Percentiles rank a stretch among this genome's conserved stretches.
Conservation (phyloP, 108 stramenopile genomes). For the Hondaea fermentalgiana region DNA sequence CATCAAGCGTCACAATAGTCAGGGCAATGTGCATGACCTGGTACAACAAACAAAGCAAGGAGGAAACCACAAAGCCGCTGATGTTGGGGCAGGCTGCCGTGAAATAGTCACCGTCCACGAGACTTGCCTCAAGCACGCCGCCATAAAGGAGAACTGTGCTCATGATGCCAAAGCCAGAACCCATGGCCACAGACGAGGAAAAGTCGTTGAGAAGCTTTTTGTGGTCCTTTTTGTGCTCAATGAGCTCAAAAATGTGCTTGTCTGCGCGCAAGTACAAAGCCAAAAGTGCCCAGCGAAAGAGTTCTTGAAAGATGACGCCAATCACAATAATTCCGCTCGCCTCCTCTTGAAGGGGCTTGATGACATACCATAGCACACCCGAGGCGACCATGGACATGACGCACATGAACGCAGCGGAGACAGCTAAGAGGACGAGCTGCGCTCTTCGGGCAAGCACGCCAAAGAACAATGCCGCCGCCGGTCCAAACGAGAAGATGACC, state of each 20-base stretch:
- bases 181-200: neutral
- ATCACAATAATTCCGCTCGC: neutral
- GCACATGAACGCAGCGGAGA: neutral
- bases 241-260: neutral
- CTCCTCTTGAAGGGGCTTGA: neutral
- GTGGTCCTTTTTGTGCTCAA: neutral
- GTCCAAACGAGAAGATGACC: neutral
- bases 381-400: neutral
- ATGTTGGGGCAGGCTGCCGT: neutral
- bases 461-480: neutral
- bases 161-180: neutral
- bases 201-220: neutral
- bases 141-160: neutral
- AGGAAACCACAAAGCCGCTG: neutral
- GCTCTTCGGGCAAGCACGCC: neutral
- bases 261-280: neutral
- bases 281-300: neutral
- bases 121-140: neutral
- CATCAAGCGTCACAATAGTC: neutral
- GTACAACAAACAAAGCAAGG: neutral
- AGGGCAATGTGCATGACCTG: neutral
- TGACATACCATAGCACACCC: neutral
- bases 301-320: neutral
- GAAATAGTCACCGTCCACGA: neutral
- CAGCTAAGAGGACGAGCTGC: neutral